phyloP scores from a whole-genome alignment of 2,329 filamentous ascomycete genomes.

The Colletotrichum sp. region DNA sequence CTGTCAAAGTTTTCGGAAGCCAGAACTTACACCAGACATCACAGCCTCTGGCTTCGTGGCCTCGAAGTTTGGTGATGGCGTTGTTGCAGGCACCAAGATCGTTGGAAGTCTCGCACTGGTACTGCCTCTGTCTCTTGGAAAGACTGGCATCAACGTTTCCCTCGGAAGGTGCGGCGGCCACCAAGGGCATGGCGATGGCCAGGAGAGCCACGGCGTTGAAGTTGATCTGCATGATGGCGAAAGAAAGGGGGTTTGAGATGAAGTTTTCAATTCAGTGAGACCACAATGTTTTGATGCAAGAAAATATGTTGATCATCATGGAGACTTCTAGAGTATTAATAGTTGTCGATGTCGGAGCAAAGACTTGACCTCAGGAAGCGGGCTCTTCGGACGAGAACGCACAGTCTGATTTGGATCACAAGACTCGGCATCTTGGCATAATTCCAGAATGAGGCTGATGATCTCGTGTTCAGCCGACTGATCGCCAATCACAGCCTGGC shows the following conservation, averaged over 20 bases:
- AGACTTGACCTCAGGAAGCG: accelerated
- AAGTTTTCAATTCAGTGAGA: accelerated
- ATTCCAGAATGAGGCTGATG: background rate
- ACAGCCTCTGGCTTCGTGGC: background rate
- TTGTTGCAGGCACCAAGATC: background rate
- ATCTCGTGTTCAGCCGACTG: background rate
- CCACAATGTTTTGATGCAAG: background rate
- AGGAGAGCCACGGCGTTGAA: background rate
- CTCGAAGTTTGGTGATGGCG: background rate
- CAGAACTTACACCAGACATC: background rate
- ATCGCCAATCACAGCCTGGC: background rate
- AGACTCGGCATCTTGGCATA: background rate
- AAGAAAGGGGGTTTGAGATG: accelerated
- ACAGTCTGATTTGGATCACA: background rate
- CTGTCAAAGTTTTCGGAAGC: accelerated
- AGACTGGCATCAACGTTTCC: background rate
- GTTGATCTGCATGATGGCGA: background rate
- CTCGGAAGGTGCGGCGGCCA: background rate
- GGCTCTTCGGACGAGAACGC: background rate
- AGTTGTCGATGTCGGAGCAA: background rate
- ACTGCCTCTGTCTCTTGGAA: background rate
- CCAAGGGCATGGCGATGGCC: accelerated
- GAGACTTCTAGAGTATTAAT: background rate
- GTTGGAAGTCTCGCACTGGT: background rate
- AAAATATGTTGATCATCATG: accelerated